Conservation (phyloP, 306 rosid genomes). For the Biancaea sappan region DNA sequence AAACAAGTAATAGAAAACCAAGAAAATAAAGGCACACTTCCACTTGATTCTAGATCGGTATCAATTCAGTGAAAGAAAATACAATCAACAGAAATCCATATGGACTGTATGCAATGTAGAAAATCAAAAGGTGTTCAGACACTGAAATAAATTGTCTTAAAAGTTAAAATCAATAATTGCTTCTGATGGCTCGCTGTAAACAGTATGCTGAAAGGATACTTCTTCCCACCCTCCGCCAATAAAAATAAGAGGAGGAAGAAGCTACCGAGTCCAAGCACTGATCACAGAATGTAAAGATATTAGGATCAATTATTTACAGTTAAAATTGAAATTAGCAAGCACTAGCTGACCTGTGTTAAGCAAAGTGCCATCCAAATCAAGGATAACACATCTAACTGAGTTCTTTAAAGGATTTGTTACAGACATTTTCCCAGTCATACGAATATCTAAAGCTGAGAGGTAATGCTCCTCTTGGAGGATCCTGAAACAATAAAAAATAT, state of each 20-base stretch:
- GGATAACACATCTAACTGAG: constrained; percentile 60
- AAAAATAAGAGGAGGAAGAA: background rate
- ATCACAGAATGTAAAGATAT: background rate
- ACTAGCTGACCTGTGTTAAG: constrained; percentile 64
- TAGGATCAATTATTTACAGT: background rate
- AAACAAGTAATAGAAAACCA: constrained; percentile 1
- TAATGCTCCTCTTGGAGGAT: constrained; percentile 2
- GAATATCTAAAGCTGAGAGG: constrained; percentile 17
- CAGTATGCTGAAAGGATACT: background rate
- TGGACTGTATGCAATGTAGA: background rate
- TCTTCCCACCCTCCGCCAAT: background rate
- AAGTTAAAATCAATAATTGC: background rate
- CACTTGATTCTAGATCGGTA: background rate
- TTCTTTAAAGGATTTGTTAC: constrained; percentile 47
- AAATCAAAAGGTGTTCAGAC: background rate
- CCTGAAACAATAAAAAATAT: background rate
- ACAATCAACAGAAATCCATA: background rate
- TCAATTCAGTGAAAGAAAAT: background rate
- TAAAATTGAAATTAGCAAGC: background rate
- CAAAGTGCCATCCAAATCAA: constrained; percentile 94
- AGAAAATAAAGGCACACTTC: background rate
- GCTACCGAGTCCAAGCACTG: background rate
- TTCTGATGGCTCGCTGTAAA: background rate
- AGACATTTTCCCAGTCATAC: constrained; percentile 47
- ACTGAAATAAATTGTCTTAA: background rate